Conservation (phyloP, 2,329 filamentous ascomycete genomes). For the Hypoxylon sp. region DNA sequence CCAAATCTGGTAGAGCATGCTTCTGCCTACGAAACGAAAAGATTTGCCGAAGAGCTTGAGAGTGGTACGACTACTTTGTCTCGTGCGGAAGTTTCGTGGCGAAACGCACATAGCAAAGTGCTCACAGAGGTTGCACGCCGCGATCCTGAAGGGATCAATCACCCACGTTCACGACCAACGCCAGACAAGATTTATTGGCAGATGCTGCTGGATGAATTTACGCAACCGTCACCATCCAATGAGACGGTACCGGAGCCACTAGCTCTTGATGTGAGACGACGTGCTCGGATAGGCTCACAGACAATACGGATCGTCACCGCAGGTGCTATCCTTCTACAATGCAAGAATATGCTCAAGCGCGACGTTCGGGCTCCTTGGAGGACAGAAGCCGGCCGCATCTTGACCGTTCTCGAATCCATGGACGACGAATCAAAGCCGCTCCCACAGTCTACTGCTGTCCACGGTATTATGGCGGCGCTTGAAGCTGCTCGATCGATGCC, state of each 20-base stretch:
- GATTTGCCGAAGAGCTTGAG: constrained; percentile 72
- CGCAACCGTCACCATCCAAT: constrained; percentile 65
- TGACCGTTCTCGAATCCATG: constrained; percentile 70
- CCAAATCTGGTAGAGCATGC: constrained; percentile 77
- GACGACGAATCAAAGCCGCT: constrained; percentile 54
- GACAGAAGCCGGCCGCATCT: constrained; percentile 74
- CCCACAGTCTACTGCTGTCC: constrained; percentile 59
- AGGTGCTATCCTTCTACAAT: constrained; percentile 78
- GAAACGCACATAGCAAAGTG: constrained; percentile 69
- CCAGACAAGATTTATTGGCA: constrained; percentile 78
- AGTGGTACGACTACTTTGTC: constrained; percentile 62
- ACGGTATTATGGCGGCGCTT: constrained; percentile 69
- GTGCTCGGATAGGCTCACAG: constrained; percentile 64
- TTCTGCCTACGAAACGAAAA: constrained; percentile 75
- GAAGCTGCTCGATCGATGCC: constrained; percentile 72
- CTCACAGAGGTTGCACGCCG: constrained; percentile 71
- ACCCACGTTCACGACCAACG: constrained; percentile 69
- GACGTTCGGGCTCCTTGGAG: constrained; percentile 83
- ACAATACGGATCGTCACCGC: constrained; percentile 74
- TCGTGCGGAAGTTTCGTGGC: constrained; percentile 73
- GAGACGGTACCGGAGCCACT: constrained; percentile 77
- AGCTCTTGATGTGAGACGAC: constrained; percentile 71
- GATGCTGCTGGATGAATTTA: constrained; percentile 77
- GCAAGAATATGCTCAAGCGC: constrained; percentile 83
- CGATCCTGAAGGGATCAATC: constrained; percentile 72